Evolutionary conservation across 805 yeast species (phyloP), one percentile per base, ranked within the genome.

Genomic region (Lipomyces lipofer): DNA sequence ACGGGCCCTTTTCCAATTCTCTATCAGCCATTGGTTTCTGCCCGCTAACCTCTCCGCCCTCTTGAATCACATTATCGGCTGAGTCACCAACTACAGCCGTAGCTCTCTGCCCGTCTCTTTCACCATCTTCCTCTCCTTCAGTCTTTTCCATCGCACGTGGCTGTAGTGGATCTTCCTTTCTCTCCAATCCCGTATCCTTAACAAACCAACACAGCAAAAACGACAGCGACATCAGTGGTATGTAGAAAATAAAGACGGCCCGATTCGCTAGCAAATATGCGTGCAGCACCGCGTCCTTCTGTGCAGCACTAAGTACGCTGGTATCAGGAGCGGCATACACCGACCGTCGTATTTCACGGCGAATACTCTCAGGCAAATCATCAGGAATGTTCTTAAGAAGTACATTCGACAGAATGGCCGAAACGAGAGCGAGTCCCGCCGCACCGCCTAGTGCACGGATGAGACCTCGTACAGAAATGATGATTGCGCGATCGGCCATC

Each of bases 371-470:
- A 28, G 60, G 56, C 12, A 49, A 8, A 33, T 38, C 38, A 19
- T 42, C 40, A 22, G 57, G 53, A 24, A 53, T 47, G 19, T 51
- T 44, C 19, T 39, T 39, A 12, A 50, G 38, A 47, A 61, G 42
- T 17, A 58, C 47, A 38, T 64, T 64, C 32, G 61, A 55, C 13
- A 22, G 72, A 65, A 59, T 25, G 7, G 66, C 52, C 1, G 59
- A 52, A 15, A 63, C 52, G 8, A 78, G 67, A 0, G 85, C 84
- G 33, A 81, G 69, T 0, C 86, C 86, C 25, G 80, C 69, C 0
- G 85, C 76, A n/a, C 84, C 84, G 13, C 86, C 87, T 52, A 83
- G 75, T 2, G 83, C 77, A 51, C 86, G 69, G 44, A 79, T 61
- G 22, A 80, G 80, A 60, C 81, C 81, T 64, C 86, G 72, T 1